Conservation (phyloP, 305 asterid species). For the Euphrasia arctica region DNA sequence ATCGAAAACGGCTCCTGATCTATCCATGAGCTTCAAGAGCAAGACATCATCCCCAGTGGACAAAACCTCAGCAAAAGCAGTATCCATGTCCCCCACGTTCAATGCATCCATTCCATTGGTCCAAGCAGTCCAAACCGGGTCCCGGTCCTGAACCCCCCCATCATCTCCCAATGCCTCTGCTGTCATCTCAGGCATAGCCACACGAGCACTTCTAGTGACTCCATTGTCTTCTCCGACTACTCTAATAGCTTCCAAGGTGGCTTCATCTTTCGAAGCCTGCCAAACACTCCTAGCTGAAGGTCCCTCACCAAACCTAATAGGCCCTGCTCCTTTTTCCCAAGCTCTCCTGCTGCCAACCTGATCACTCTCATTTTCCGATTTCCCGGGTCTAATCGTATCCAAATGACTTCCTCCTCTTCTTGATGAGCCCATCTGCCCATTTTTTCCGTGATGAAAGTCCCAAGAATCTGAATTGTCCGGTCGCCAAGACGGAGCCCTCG, state of each 20-base stretch:
- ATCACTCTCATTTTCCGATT: slow-evolving; percentile 63
- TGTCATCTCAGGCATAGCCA: slow-evolving; percentile 74
- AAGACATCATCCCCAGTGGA: slow-evolving; percentile 80
- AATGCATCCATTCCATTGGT: slow-evolving; percentile 96
- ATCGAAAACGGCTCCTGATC: slow-evolving; percentile 84
- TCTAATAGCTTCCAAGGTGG: slow-evolving; percentile 95
- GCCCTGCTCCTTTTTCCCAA: slow-evolving; percentile 78
- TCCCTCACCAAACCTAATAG: slow-evolving; percentile 94
- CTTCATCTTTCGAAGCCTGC: slow-evolving; percentile 99
- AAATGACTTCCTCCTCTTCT: slow-evolving; percentile 50
- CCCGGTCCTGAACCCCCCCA: slow-evolving; percentile 62
- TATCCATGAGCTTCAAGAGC: slow-evolving; percentile 95
- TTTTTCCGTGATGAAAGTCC: slow-evolving; percentile 74
- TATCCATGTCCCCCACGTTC: slow-evolving; percentile 71
- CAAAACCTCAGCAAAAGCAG: slow-evolving; percentile 89
- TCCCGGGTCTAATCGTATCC: slow-evolving; percentile 49
- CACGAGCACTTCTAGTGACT: slow-evolving; percentile 63
- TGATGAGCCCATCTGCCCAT: slow-evolving; percentile 54
- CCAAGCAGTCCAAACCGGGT: slow-evolving; percentile 88
- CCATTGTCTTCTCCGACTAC: slow-evolving; percentile 95
- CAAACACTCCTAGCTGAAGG: slow-evolving; percentile 99
- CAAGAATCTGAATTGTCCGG: slow-evolving; percentile 62
- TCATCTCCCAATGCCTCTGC: slow-evolving; percentile 81
- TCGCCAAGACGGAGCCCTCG: slow-evolving; percentile 75
- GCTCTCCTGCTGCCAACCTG: slow-evolving; percentile 67